Evolutionary conservation across 2,329 filamentous ascomycete genomes (phyloP), one percentile per base, ranked within the genome.

Genomic region (Venturia pyrina): DNA sequence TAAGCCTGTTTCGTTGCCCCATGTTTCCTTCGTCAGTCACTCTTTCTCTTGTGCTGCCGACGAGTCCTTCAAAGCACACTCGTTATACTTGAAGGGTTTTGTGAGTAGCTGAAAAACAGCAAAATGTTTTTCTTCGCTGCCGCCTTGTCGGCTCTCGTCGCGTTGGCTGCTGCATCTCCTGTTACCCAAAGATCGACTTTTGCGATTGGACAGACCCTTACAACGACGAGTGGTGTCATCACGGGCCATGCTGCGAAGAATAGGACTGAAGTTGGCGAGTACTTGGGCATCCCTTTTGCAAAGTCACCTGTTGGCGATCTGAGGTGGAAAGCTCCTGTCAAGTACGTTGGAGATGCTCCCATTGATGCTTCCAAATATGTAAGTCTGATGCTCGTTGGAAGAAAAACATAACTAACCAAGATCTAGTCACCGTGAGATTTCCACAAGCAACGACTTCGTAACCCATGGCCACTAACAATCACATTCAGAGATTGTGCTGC

Each of bases 141-240:
- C 13, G 34, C 57, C 2, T 61, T 61, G 19, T 40, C 13, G 34
- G 32, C 21, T 41, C 11, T 40, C 41, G 5, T 61, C 57, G 57
- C 57, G 40, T n/a, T 40, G 34, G 34, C 34, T 40, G 11, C 57
- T 5, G 57, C 57, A 17, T 61, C 57, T 34, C 57, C 57, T 37
- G 57, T 61, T 19, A 41, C 19, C 57, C 57, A 41, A 10, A 41
- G 32, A 61, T 34, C 32, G 57, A 61, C 3, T 6, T 61, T 41
- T 50, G 41, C 44, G 10, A 53, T 70, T 67, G 46, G 71, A 72
- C 41, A 69, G 75, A 28, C 68, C 67, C 70, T 73, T 21, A 68
- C 69, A 34, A 75, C 74, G 15, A 72, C 70, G 28, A 75, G 72
- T 66, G 75, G 74, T 8, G 68, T 66, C 1, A 70, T 76, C 48